Base-by-base conservation (phyloP, 768 basidiomycete genomes). In the Dentipellis fragilis region DNA sequence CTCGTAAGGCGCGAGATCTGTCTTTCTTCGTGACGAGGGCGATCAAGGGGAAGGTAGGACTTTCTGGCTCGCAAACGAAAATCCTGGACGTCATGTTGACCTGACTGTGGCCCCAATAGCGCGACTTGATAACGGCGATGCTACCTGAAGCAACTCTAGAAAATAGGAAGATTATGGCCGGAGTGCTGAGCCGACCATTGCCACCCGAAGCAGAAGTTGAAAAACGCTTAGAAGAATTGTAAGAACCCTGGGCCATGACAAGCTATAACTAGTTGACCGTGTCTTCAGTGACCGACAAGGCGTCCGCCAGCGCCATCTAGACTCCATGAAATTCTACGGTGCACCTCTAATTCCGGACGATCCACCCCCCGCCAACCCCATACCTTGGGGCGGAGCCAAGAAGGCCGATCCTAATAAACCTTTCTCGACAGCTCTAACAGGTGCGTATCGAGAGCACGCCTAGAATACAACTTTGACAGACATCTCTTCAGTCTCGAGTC, bases 11-110 rank as follows among this genome's bases (percentile, higher is more conserved):
- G 5, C 80, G 77, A 58, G 62, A 70, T 1, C 60, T 85, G 4
- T 85, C 87, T 3, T 71, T 75, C 10, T 91, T 91, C 63, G 65
- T 93, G 10, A 67, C 69, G 0, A 64, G 63, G 0, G 72, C 80
- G 4, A 62, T 72, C 40, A 68, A 70, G 51, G 69, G 75, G 19
- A 66, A 75, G 57, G 65, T 72, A 34, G 83, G 81, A 61, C 54
- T 73, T 54, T 10, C 11, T 21, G 21, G 17, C 19, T 12, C 47
- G 23, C 36, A 9, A 17, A 21, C 50, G 17, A 34, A 40, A 19
- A 16, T 37, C 1, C 34, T 29, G 10, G 22, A 34, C n/a, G 57
- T 22, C 71, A 74, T 58, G 34, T 17, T 9, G 19, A 12, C 61
- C 19, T 46, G 16, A 38, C 17, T 8, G n/a, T 35, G 42, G 22